A percentile compares a stretch with the other conserved stretches of the same genome.
phyloP scores from a whole-genome alignment of 805 yeast species.

The Cyberlindnera petersonii region DNA sequence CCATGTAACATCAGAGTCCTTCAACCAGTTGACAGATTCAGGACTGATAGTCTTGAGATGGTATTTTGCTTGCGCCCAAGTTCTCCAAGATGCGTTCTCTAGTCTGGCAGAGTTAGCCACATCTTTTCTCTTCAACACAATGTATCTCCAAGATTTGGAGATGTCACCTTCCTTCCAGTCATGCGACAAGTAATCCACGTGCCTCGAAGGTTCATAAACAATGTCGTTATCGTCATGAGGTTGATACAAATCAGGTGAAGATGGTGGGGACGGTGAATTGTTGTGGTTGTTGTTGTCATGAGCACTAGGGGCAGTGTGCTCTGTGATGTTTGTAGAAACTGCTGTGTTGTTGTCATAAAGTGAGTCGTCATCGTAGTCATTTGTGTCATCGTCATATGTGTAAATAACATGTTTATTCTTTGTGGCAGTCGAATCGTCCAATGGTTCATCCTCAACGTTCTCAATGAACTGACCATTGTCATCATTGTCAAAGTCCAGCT shows the following conservation, averaged over 20 bases:
- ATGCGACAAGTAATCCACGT: slow-evolving; percentile 93
- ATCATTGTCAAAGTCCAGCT: slow-evolving; percentile 13
- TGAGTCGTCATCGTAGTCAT: slow-evolving; percentile 17
- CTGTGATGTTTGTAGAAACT: slow-evolving; percentile 12
- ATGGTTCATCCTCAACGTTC: slow-evolving; percentile 21
- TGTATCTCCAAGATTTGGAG: slow-evolving; percentile 93
- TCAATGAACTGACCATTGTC: slow-evolving; percentile 23
- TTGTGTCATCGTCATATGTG: slow-evolving; percentile 19
- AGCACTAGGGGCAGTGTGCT: too few relatives aligned
- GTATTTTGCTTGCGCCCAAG: slow-evolving; percentile 92
- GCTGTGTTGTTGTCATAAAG: slow-evolving; percentile 16
- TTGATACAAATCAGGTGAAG: slow-evolving; percentile 21
- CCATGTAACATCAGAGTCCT: slow-evolving; percentile 97
- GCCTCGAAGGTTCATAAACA: slow-evolving; percentile 75
- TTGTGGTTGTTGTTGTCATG: slow-evolving; percentile 14
- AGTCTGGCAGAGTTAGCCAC: slow-evolving; percentile 78
- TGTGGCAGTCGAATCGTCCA: slow-evolving; percentile 1
- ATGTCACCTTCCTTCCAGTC: slow-evolving; percentile 95
- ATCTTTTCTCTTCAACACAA: slow-evolving; percentile 75
- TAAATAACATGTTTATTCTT: slow-evolving; percentile 18
- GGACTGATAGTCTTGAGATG: slow-evolving; percentile 82
- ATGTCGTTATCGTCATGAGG: slow-evolving; percentile 82
- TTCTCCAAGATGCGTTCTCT: slow-evolving; percentile 94
- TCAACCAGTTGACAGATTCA: slow-evolving; percentile 90
- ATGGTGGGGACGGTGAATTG: slow-evolving; percentile 35